Evolutionary conservation across 1,284 basidiomycete species (phyloP).

Genomic region (Austropuccinia psidii): DNA sequence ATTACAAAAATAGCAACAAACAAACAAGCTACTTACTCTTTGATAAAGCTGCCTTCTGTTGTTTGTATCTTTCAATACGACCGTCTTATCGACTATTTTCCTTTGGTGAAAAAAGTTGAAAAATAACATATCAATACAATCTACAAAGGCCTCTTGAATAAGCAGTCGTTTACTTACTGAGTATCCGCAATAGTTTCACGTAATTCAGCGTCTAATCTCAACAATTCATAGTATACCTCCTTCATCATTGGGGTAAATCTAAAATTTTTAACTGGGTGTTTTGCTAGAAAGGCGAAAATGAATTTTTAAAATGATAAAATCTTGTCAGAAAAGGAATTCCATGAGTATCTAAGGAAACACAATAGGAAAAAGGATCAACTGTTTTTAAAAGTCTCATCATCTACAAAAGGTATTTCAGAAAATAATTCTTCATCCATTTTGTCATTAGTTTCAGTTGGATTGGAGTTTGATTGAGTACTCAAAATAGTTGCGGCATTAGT

Average conservation of each 20-base stretch:
- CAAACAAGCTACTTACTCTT: slow-evolving; percentile 5
- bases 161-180: slow-evolving; percentile 12
- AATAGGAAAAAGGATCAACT: neutral
- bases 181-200: slow-evolving; percentile 28
- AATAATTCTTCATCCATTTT: slow-evolving; percentile 3
- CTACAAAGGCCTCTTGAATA: neutral
- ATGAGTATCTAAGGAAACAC: neutral
- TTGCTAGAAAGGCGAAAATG: slow-evolving; percentile 7
- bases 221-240: slow-evolving; percentile 29
- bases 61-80: slow-evolving; percentile 24
- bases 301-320: neutral
- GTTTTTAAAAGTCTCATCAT: too few relatives aligned
- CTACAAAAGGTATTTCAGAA: neutral
- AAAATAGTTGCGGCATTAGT: slow-evolving; percentile 31
- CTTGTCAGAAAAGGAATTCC: neutral
- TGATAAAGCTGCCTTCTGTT: slow-evolving; percentile 33
- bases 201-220: slow-evolving; percentile 26
- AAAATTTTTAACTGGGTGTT: slow-evolving; percentile 10
- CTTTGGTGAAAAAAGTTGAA: neutral
- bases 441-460: neutral
- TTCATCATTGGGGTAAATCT: slow-evolving; percentile 9
- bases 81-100: slow-evolving; percentile 29
- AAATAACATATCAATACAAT: neutral
- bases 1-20: neutral
- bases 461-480: neutral